Evolutionary conservation across 306 rosid genomes (phyloP), one percentile per base, ranked within the genome.

Genomic region (Elaeagnus macrophylla): DNA sequence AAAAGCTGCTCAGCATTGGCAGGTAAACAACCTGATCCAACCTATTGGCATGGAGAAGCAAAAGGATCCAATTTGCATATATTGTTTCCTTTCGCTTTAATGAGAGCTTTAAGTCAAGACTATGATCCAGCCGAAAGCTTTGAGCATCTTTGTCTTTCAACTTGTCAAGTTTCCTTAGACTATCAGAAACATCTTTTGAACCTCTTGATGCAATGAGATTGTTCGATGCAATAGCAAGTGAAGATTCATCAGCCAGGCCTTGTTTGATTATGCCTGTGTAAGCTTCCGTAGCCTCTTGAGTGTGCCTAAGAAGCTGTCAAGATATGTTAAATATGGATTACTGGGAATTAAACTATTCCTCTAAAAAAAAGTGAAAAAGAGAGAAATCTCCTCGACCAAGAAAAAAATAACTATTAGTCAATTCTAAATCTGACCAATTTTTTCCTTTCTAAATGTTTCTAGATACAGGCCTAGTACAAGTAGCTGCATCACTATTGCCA

Each of bases 181-280:
- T 73, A 80, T 91, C 99, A 53, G 95, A 80, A 73, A 82, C 88
- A 72, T 91, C 99, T 80, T 88, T 87, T 25, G 93, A 82, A 75
- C 95, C 94, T 80, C 61, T 91, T 68, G 80, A 48, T 47, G 89
- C 73, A 51, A 87, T 56, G 57, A 87, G 88, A 71, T 91, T 87
- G 85, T 87, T 91, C 80, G 87, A 77, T 42, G 96, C 96, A 78
- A 91, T 96, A 0, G 95, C 89, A 47, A 84, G 74, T 2, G 99
- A 91, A 50, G 84, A 64, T 55, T 87, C 96, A 70, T 91, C 99
- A 2, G 89, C 93, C 65, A 75, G 48, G 73, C 84, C 93, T 77
- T 77, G 78, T 66, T 79, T 87, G 38, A 91, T 82, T 47, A 80
- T 19, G 66, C 80, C 83, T 7, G 60, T 67, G 60, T 80, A 91